Base-by-base conservation (phyloP, 78 protist species). In the Dictyostelium firmibasis region DNA sequence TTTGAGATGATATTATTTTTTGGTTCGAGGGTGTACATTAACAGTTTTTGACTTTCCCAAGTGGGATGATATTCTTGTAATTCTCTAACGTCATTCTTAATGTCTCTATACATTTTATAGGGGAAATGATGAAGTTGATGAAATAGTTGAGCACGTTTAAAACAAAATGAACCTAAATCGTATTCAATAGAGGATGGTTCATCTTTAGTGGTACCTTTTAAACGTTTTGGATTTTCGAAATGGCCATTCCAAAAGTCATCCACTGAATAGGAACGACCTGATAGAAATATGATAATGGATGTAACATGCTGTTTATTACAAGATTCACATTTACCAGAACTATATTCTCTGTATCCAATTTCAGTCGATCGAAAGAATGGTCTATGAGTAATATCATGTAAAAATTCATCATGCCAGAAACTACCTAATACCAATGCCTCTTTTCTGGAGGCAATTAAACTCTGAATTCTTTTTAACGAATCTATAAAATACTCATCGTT, bases 81-180 rank as follows among this genome's bases (percentile, higher is more conserved):
- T 11, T 23, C 50, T 64, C 87, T 38, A 23, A 89, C 83, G 9
- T 89, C 83, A 2, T 35, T 25, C 50, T 69, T 78, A 14, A 89
- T 53, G 23, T 33, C 50, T 35, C 78, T 89, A 72, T 38, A 89
- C 1, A 89, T 20, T 23, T 38, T 78, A 35, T 76, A 70, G 2
- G 94, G 94, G 35, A 79, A 89, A 69, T 89, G 94, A 69, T 89
- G 94, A 3, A 89, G 87, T 62, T 78, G 31, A 44, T 89, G 94
- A 47, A 81, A 89, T 2, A 89, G 41, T 44, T 57, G 38, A 6
- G 94, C 41, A 38, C 87, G n/a, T 41, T 89, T 89, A 23, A 33
- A 47, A 50, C 94, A 89, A 70, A 50, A 67, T 23, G 94, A 10
- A 29, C 94, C 94, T 60, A 89, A 60, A 4, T 81, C 62, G 50